Evolutionary conservation across 768 basidiomycete species (phyloP).

Genomic region (Crepidotus variabilis): DNA sequence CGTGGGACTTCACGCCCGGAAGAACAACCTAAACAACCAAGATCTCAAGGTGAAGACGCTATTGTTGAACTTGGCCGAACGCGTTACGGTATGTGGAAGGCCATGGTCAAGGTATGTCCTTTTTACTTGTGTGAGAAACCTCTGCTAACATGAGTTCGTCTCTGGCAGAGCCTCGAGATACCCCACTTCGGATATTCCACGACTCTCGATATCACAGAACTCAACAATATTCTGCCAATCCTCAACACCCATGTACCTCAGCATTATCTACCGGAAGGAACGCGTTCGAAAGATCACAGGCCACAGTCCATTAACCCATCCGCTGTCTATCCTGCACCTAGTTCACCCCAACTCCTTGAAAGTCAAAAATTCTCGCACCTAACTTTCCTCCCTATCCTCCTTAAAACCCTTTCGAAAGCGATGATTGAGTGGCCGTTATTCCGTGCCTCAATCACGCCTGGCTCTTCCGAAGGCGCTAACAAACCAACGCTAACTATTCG

Average conservation of each 20-base stretch:
- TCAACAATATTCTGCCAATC: conserved; percentile 57
- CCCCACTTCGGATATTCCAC: conserved; percentile 86
- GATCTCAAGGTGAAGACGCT: conserved; percentile 35
- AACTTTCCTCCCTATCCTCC: conserved; percentile 79
- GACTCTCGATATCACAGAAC: conserved; percentile 66
- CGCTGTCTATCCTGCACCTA: conserved; percentile 33
- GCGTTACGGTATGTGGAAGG: conserved; percentile 84
- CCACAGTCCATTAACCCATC: conserved; percentile 33
- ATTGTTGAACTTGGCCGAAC: conserved; percentile 74
- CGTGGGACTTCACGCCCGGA: conserved; percentile 12
- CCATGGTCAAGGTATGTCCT: conserved; percentile 70
- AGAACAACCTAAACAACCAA: conserved; percentile 8
- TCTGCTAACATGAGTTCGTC: not conserved
- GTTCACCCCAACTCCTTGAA: conserved; percentile 40
- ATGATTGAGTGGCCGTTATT: conserved; percentile 87
- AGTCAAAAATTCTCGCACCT: conserved; percentile 58
- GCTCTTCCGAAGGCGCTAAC: conserved; percentile 9
- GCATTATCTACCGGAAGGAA: conserved; percentile 35
- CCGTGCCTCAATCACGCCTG: conserved; percentile 65
- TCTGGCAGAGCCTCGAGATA: conserved; percentile 71
- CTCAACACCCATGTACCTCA: conserved; percentile 69
- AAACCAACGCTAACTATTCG: conserved; percentile 75
- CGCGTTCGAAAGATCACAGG: conserved; percentile 14
- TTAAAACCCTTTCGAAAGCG: conserved; percentile 76
- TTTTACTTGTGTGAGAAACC: not conserved